Base-by-base conservation (phyloP, 176 grass and related monocot species). In the Oryza officinalis region DNA sequence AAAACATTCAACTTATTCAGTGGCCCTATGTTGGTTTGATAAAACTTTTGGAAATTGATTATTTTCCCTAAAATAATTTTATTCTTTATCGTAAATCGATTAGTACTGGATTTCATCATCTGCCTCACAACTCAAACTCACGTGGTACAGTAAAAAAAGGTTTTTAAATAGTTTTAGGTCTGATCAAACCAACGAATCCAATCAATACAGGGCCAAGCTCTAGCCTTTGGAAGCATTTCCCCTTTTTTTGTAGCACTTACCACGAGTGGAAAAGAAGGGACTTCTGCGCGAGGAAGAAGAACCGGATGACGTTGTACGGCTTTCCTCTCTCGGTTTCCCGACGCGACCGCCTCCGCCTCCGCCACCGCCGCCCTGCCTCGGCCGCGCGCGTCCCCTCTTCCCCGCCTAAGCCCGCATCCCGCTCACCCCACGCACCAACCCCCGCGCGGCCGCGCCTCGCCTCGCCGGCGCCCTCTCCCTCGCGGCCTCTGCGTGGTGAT, bases 281-380 rank as follows among this genome's bases (percentile, higher is more conserved):
- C 57, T 18, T 13, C 17, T 8, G 30, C 13, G 30, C 13, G 72
- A 14, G 72, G 78, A 77, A 59, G 83, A 89, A 49, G 78, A 57
- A 12, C 63, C 46, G 27, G 77, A 63, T 81, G 82, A 69, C 65
- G 82, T 27, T 17, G 67, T 33, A 89, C 71, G 41, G 65, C 78
- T 72, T 81, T 65, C 78, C 83, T 6, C 65, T 77, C 31, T 65
- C 65, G 41, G 77, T 11, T 67, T 49, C 23, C 30, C 33, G 37
- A 57, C 71, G 70, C 80, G 22, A n/a, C 8, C 57, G 22, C 22
- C 18, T 54, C 8, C 22, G 22, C 22, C 18, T 22, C 5, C 22
- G 6, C 1, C 50, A 5, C 49, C 15, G 49, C 60, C 23, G 35
- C 76, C 31, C 74, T 47, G 47, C 40, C 35, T 38, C 54, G 28